phyloP scores from a whole-genome alignment of 2,329 filamentous ascomycete species.

The Coniochaeta sp. region DNA sequence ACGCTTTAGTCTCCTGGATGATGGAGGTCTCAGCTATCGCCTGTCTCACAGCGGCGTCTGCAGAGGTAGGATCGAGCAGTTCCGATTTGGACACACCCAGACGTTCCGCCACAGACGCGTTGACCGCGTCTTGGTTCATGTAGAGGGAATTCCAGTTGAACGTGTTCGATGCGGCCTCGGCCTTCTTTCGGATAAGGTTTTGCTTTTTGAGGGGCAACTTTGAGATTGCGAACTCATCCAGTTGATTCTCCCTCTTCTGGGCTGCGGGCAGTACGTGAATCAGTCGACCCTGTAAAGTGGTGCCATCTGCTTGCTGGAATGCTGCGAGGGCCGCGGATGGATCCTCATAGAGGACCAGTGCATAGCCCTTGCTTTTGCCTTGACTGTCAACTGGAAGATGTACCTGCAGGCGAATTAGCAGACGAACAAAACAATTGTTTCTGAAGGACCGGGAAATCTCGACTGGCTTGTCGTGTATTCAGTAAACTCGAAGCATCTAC shows the following conservation, averaged over 20 bases:
- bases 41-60: slow-evolving; percentile 92
- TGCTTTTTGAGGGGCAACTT: slow-evolving; percentile 94
- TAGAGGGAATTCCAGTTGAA: slow-evolving; percentile 99
- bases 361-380: slow-evolving; percentile 80
- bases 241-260: slow-evolving; percentile 70
- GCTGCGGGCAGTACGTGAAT: slow-evolving; percentile 83
- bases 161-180: slow-evolving; percentile 66
- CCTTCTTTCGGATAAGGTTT: slow-evolving; percentile 78
- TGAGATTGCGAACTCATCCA: slow-evolving; percentile 84
- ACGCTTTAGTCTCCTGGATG: slow-evolving; percentile 92
- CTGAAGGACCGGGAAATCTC: background rate
- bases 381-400: slow-evolving; percentile 73
- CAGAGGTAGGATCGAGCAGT: slow-evolving; percentile 87
- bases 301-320: slow-evolving; percentile 72
- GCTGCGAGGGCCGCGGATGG: slow-evolving; percentile 69
- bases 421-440: slow-evolving; percentile 9
- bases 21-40: slow-evolving; percentile 93
- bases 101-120: slow-evolving; percentile 78
- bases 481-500: slow-evolving; percentile 97
- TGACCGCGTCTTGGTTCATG: slow-evolving; percentile 94
- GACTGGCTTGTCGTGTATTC: slow-evolving; percentile 33
- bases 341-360: slow-evolving; percentile 73
- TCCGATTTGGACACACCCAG: slow-evolving; percentile 88
- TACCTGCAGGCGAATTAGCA: slow-evolving; percentile 52
- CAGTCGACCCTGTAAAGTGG: slow-evolving; percentile 85